These are phyloP conservation scores for Brassica incana DNA, from an alignment of 345 rosid species.

Conservation along the genomic window DNA sequence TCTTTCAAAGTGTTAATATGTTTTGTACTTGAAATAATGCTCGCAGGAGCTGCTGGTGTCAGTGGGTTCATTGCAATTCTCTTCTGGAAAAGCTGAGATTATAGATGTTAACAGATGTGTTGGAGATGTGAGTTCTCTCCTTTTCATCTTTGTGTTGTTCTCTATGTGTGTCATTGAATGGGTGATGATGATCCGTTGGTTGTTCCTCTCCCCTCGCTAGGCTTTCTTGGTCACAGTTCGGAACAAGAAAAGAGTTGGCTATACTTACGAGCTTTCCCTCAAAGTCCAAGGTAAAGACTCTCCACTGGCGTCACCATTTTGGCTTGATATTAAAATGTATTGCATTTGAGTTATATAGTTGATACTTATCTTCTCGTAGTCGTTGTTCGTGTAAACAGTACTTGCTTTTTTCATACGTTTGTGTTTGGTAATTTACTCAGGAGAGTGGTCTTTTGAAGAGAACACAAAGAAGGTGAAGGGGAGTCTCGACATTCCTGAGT, in stretches of 20 bases:
- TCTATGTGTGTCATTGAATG: neutral
- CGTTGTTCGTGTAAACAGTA: neutral
- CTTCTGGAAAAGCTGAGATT: conserved; percentile 72
- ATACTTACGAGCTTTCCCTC: conserved; percentile 75
- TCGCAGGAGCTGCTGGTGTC: conserved; percentile 71
- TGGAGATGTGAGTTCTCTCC: conserved; percentile 68
- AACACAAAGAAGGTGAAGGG: conserved; percentile 65
- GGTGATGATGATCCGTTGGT: neutral
- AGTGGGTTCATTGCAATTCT: conserved; percentile 63
- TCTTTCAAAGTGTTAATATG: neutral
- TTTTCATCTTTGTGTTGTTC: neutral
- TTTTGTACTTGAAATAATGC: neutral
- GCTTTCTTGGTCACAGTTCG: conserved; percentile 91
- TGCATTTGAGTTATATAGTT: neutral
- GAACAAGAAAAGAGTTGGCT: conserved; percentile 89
- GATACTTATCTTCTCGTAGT: neutral
- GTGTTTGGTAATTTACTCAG: conserved; percentile 32
- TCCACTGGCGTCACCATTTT: neutral
- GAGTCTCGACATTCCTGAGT: conserved; percentile 73
- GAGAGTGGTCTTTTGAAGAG: conserved; percentile 79
- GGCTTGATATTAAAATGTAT: neutral
- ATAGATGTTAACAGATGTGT: conserved; percentile 66
- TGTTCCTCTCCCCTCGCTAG: conserved; percentile 40
- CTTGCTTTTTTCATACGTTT: neutral
- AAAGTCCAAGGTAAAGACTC: conserved; percentile 61